Conservation (phyloP, 2,329 filamentous ascomycete genomes). For the Rhynchosporium graminicola region DNA sequence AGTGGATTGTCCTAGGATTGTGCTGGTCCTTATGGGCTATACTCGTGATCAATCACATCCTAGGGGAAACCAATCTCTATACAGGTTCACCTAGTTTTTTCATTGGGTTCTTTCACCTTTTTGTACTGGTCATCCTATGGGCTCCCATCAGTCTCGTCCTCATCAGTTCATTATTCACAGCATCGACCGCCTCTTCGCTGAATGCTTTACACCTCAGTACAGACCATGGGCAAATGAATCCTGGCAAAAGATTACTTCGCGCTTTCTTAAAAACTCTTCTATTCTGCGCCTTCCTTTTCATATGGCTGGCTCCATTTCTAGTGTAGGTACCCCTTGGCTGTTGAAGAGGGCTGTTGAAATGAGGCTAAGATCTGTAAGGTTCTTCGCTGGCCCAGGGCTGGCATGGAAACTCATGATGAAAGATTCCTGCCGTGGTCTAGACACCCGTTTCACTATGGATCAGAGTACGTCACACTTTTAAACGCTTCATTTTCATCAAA, state of each 20-base stretch:
- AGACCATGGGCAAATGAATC: background rate
- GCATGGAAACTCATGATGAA: slow-evolving; percentile 30
- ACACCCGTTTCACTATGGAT: slow-evolving; percentile 28
- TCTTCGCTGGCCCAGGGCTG: slow-evolving; percentile 13
- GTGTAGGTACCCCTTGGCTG: slow-evolving; percentile 15
- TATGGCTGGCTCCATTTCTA: slow-evolving; percentile 7
- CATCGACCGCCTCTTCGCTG: too few relatives aligned
- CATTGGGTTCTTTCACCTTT: too few relatives aligned
- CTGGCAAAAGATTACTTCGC: too few relatives aligned
- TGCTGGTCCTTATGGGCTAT: too few relatives aligned
- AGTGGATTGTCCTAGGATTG: background rate
- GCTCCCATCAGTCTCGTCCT: too few relatives aligned
- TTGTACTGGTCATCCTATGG: too few relatives aligned
- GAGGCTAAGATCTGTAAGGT: slow-evolving; percentile 9
- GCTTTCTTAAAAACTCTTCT: too few relatives aligned
- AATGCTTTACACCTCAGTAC: too few relatives aligned
- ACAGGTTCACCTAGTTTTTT: too few relatives aligned
- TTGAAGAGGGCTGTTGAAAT: background rate
- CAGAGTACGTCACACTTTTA: background rate
- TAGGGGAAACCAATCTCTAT: slow-evolving; percentile 2
- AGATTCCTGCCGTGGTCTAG: slow-evolving; percentile 28
- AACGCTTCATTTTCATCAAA: background rate
- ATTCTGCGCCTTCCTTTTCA: background rate
- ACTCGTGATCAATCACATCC: background rate
- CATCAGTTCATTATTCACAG: too few relatives aligned